These are phyloP conservation scores for Zalaria obscura DNA, from an alignment of 2,329 filamentous ascomycete species.

Conservation along the genomic window DNA sequence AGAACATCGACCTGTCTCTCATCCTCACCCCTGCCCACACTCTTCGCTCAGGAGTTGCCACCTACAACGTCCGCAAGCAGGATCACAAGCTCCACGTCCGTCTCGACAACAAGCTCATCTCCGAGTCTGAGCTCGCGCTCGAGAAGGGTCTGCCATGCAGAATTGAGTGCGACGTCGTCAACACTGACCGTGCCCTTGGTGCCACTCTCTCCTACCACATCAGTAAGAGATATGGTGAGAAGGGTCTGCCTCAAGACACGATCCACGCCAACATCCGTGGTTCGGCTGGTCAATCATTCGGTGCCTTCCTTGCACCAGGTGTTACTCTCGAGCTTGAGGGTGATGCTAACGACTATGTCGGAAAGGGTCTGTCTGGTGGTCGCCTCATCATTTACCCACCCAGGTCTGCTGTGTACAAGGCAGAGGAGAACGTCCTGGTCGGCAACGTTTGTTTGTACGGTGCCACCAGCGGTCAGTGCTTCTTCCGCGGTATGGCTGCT, in stretches of 20 bases:
- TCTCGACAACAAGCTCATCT: slow-evolving; percentile 93
- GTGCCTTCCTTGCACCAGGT: slow-evolving; percentile 84
- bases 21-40: slow-evolving; percentile 94
- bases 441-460: slow-evolving; percentile 94
- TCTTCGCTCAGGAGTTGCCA: slow-evolving; percentile 83
- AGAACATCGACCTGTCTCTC: slow-evolving; percentile 83
- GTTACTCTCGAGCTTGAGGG: slow-evolving; percentile 91
- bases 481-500: slow-evolving; percentile 92
- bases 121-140: slow-evolving; percentile 83
- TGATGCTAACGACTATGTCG: slow-evolving; percentile 92
- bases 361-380: slow-evolving; percentile 88
- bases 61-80: slow-evolving; percentile 96
- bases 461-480: slow-evolving; percentile 79
- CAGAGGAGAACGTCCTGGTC: slow-evolving; percentile 87
- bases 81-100: slow-evolving; percentile 87
- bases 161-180: slow-evolving; percentile 92
- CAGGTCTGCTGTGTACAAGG: slow-evolving; percentile 80
- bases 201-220: slow-evolving; percentile 93
- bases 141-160: slow-evolving; percentile 88
- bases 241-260: slow-evolving; percentile 78
- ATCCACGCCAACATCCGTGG: slow-evolving; percentile 95
- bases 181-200: slow-evolving; percentile 87
- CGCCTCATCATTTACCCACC: slow-evolving; percentile 88
- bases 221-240: slow-evolving; percentile 81
- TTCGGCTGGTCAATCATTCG: slow-evolving; percentile 91